Conservation (phyloP, 208 protist species). For the Paratrypanosoma confusum region DNA sequence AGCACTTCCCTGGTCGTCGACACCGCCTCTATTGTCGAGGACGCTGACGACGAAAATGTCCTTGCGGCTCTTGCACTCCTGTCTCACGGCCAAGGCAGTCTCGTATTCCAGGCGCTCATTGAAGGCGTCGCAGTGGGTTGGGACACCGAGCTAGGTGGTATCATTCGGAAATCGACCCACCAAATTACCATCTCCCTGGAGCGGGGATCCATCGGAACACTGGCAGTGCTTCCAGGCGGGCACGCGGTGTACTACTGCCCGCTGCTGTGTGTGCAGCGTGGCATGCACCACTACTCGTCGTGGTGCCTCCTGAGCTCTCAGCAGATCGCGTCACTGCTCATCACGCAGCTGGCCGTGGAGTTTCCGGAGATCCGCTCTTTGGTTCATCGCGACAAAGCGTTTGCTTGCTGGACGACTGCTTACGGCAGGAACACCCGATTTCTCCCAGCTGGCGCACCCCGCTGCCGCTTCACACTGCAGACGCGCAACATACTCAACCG, state of each 20-base stretch:
- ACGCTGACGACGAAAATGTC: conserved; percentile 29
- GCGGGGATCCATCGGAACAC: conserved; percentile 25
- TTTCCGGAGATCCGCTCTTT: conserved; percentile 20
- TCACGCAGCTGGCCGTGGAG: conserved; percentile 45
- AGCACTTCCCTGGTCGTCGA: conserved; percentile 33
- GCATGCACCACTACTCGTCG: conserved; percentile 17
- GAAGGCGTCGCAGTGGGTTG: conserved; percentile 63
- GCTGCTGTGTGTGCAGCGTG: conserved; percentile 40
- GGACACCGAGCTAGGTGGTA: conserved; percentile 53
- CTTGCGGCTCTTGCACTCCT: conserved; percentile 55
- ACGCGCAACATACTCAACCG: conserved; percentile 14
- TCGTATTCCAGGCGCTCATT: conserved; percentile 64
- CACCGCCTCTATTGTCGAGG: conserved; percentile 7
- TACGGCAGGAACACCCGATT: conserved; percentile 11
- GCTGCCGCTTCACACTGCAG: conserved; percentile 1
- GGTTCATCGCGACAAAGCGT: conserved; percentile 25
- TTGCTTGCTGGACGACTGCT: conserved; percentile 50
- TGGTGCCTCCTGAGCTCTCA: conserved; percentile 60
- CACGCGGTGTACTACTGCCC: conserved; percentile 60
- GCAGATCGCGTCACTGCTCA: conserved; percentile 51
- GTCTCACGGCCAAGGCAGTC: conserved; percentile 35
- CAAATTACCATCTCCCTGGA: conserved; percentile 44
- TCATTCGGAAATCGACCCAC: conserved; percentile 41
- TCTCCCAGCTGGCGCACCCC: conserved; percentile 6
- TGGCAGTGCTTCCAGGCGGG: conserved; percentile 27